A percentile compares a stretch with the other conserved stretches of the same genome.
phyloP scores from a whole-genome alignment of 257 asterid genomes.

The Nicotiana tomentosiformis region DNA sequence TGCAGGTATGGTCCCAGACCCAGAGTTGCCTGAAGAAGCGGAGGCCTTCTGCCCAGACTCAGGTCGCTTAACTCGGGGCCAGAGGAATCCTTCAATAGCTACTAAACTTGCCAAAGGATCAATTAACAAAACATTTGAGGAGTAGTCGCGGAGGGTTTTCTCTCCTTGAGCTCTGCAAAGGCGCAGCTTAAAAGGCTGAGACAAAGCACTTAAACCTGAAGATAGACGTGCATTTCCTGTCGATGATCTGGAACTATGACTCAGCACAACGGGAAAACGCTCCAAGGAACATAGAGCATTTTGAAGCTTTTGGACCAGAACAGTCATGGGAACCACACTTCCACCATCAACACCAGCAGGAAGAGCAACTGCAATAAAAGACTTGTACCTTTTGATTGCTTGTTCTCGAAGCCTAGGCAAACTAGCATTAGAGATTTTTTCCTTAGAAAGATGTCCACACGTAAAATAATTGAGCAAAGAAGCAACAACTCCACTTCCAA shows the following conservation, averaged over 20 bases:
- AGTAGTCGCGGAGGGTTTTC: slow-evolving; percentile 90
- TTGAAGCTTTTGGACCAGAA: slow-evolving; percentile 87
- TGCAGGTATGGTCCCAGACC: slow-evolving; percentile 44
- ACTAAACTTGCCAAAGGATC: slow-evolving; percentile 96
- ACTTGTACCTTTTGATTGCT: slow-evolving; percentile 73
- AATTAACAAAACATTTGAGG: slow-evolving; percentile 81
- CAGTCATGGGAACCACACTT: slow-evolving; percentile 56
- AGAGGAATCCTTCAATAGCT: slow-evolving; percentile 87
- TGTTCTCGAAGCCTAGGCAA: slow-evolving; percentile 67
- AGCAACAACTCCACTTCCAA: slow-evolving; percentile 86
- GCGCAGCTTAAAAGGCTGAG: slow-evolving; percentile 92
- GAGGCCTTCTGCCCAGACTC: slow-evolving; percentile 66
- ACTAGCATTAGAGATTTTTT: slow-evolving; percentile 55
- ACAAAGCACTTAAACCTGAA: slow-evolving; percentile 81
- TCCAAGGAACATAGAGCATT: slow-evolving; percentile 87
- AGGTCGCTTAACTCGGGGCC: slow-evolving; percentile 82
- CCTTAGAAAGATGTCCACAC: slow-evolving; percentile 76
- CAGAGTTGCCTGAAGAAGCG: slow-evolving; percentile 51
- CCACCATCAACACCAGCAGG: slow-evolving; percentile 41
- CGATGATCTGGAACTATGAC: slow-evolving; percentile 76
- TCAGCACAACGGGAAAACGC: slow-evolving; percentile 90
- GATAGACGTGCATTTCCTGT: slow-evolving; percentile 79
- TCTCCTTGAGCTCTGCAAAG: slow-evolving; percentile 96
- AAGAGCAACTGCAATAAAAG: slow-evolving; percentile 77
- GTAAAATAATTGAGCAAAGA: slow-evolving; percentile 84